These are phyloP conservation scores for Raffaelea ambrosiae DNA, from an alignment of 2,329 filamentous ascomycete genomes.

Conservation along the genomic window DNA sequence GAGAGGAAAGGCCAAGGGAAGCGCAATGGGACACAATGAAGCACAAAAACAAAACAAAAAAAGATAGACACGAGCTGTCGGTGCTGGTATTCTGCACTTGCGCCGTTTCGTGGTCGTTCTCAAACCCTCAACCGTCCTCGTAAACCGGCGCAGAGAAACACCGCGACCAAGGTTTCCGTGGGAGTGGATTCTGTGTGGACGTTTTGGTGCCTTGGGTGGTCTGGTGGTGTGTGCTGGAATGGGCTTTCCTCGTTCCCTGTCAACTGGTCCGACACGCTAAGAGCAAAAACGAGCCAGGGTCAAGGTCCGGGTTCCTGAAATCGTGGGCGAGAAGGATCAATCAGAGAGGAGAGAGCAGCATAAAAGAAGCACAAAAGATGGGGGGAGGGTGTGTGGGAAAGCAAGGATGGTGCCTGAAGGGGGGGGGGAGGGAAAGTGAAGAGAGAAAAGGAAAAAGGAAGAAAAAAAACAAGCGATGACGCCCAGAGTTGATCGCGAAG, in stretches of 20 bases:
- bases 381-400: not conserved
- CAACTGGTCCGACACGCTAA: conserved; percentile 1
- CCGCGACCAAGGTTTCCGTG: no score
- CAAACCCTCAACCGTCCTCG: not conserved
- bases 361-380: not conserved
- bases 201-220: no score
- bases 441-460: not conserved
- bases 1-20: no score
- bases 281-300: not conserved
- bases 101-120: no score
- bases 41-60: not conserved
- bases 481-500: not conserved
- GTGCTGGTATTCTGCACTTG: not conserved
- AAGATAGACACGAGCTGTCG: not conserved
- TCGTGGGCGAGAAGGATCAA: not conserved
- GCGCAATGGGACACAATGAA: not conserved
- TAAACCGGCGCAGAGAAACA: no score
- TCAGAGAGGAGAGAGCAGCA: not conserved
- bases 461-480: not conserved
- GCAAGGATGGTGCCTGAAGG: not conserved
- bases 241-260: not conserved
- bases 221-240: no score
- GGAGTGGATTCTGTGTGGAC: not conserved
- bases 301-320: not conserved
- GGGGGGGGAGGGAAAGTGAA: not conserved